Evolutionary conservation across 2,329 filamentous ascomycete species (phyloP).

Genomic region (Camillea tinctor): DNA sequence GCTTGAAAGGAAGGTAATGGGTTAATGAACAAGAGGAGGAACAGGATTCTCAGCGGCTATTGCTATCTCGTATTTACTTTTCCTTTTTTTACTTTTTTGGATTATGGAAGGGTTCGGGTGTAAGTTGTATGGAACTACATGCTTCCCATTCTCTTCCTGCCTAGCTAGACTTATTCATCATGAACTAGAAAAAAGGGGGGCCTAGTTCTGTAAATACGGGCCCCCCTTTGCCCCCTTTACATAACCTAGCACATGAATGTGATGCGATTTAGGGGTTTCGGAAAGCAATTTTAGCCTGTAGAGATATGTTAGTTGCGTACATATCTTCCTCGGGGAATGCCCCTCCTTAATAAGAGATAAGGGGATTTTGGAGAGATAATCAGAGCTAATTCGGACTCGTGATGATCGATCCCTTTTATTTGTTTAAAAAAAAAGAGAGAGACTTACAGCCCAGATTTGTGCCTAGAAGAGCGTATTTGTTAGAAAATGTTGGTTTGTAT

Average conservation of each 20-base stretch:
- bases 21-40: too few species aligned
- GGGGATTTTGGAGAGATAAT: too few species aligned
- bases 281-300: slow-evolving; percentile 27
- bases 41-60: neutral
- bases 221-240: neutral
- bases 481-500: neutral
- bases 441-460: slow-evolving; percentile 50
- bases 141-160: neutral
- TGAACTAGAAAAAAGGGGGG: neutral
- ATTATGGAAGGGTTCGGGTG: neutral
- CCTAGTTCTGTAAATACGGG: neutral
- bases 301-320: slow-evolving; percentile 13
- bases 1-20: too few species aligned
- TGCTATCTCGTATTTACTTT: neutral
- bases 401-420: neutral
- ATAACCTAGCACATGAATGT: neutral
- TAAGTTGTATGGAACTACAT: neutral
- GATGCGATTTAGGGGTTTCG: slow-evolving; percentile 16
- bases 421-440: too few species aligned
- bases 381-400: too few species aligned
- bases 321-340: neutral
- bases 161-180: neutral
- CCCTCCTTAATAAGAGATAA: too few species aligned
- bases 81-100: neutral
- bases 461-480: slow-evolving; percentile 31